Conservation (phyloP, 1,284 basidiomycete genomes). For the Coniferiporia weirii region DNA sequence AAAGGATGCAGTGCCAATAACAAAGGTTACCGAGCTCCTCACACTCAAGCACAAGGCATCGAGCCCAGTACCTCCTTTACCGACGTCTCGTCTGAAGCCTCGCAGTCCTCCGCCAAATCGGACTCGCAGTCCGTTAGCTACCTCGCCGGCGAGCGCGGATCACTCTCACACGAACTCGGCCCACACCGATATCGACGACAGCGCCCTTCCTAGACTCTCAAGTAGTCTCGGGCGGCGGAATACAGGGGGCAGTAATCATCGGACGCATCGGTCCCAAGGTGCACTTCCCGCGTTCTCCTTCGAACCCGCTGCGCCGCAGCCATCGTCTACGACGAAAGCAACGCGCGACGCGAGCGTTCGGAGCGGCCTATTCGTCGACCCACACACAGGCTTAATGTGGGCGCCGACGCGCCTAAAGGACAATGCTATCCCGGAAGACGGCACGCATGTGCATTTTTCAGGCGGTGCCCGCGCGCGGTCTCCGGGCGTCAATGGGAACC, state of each 20-base stretch:
- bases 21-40: not conserved
- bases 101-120: constrained; percentile 13
- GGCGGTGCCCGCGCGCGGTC: constrained; percentile 3
- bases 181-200: constrained; percentile 12
- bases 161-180: constrained; percentile 7
- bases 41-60: constrained; percentile 11
- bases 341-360: constrained; percentile 3
- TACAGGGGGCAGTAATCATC: not conserved
- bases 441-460: not conserved
- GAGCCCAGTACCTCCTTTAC: constrained; percentile 14
- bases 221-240: constrained; percentile 11
- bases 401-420: constrained; percentile 56
- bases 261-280: not conserved
- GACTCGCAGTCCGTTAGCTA: constrained; percentile 10
- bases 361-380: constrained; percentile 12
- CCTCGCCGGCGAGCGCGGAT: not conserved
- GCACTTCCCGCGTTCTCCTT: constrained; percentile 14
- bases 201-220: constrained; percentile 14
- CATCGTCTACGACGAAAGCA: not conserved
- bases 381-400: constrained; percentile 34
- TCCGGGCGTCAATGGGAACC: constrained; percentile 18
- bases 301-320: constrained; percentile 8
- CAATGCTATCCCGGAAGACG: constrained; percentile 2
- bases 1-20: not conserved
- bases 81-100: constrained; percentile 2